Evolutionary conservation across 2,329 filamentous ascomycete genomes (phyloP), one percentile per base, ranked within the genome.

Genomic region (Aspergillus sp.): DNA sequence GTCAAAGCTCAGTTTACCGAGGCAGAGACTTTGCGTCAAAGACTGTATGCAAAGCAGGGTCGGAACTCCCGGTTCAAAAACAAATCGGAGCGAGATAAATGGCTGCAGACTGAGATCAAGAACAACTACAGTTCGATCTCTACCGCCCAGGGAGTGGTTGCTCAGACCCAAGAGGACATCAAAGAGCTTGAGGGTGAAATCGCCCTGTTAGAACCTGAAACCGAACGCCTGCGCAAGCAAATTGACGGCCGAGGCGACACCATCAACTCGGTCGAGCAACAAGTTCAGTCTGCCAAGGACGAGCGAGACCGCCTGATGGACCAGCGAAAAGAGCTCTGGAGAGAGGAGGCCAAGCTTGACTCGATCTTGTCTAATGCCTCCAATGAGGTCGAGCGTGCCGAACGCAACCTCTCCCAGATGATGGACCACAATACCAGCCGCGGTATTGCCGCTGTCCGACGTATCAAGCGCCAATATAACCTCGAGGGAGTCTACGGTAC

Each of bases 401-500:
- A 97, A 68, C 82, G 85, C 46, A 85, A 84, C 55, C 79, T 97
- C 14, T 87, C 88, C 2, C 85, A 91, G 36, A 88, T 91, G 65
- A 95, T 97, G 85, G 94, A 99, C 67, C 85, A 88, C 55, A 88
- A 89, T 50, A 97, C 92, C 4, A 88, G 89, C 52, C 85, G 89
- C 46, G 94, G 93, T 64, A 80, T 99, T 43, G 88, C 89, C n/a
- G 88, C 89, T 2, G 88, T 99, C 16, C 86, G 91, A 50, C 85
- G 88, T 41, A 81, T 97, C 63, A 93, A 91, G 72, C 82, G 85
- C 45, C 86, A 95, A 60, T 79, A 88, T 57, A 84, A 91, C 54
- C 84, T 97, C 5, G 83, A 88, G 1, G 94, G 94, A 21, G 91
- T 94, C 1, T 95, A 96, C 68, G 94, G 95, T 46, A 96, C 92